These are phyloP conservation scores for Combretum micranthum DNA, from an alignment of 345 rosid genomes.

Conservation along the genomic window DNA sequence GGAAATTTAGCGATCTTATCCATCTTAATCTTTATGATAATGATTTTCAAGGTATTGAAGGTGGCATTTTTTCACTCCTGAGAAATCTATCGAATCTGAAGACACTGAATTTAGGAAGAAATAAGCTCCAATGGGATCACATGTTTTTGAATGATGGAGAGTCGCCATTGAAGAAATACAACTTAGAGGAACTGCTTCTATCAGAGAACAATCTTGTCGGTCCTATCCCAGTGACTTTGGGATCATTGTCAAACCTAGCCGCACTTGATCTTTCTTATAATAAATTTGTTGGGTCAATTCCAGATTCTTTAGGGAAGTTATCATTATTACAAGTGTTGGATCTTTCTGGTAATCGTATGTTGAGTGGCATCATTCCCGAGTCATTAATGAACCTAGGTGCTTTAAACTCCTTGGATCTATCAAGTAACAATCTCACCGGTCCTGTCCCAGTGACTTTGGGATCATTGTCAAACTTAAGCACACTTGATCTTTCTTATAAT, in stretches of 20 bases:
- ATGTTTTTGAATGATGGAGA: not conserved
- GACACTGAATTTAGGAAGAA: accelerated
- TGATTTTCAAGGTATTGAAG: not conserved
- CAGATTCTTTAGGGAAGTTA: not conserved
- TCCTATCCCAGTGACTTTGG: not conserved
- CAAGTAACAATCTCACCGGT: no score
- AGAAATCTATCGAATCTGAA: not conserved
- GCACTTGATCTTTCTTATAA: conserved; percentile 2
- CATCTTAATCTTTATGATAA: not conserved
- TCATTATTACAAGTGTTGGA: not conserved
- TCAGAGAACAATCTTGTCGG: accelerated
- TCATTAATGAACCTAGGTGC: no score
- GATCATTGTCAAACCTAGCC: not conserved
- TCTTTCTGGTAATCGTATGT: not conserved
- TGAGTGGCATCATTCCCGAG: conserved; percentile 1
- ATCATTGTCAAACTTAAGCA: no score
- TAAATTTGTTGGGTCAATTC: conserved; percentile 1
- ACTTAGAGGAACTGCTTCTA: accelerated
- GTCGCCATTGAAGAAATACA: not conserved
- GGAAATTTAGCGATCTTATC: not conserved
- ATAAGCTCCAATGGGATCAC: not conserved
- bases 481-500: no score
- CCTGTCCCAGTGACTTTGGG: no score
- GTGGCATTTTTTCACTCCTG: not conserved
- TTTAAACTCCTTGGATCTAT: no score